phyloP scores from a whole-genome alignment of 2,329 filamentous ascomycete genomes.

The Teratosphaeria nubilosa region DNA sequence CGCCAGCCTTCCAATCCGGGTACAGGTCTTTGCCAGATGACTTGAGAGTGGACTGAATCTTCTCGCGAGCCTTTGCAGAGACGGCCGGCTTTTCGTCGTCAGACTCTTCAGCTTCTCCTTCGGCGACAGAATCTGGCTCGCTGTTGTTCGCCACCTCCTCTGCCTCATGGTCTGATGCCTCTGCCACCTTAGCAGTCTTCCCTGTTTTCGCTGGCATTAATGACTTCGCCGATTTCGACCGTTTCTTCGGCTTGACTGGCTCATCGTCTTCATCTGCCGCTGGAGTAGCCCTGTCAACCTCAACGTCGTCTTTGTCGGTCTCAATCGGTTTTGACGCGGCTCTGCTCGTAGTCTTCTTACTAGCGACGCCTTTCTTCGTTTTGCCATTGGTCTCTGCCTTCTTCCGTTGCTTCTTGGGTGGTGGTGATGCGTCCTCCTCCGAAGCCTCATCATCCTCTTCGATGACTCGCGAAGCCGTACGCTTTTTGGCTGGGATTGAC shows the following conservation, averaged over 20 bases:
- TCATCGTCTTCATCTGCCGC: slow-evolving; percentile 4
- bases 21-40: slow-evolving; percentile 66
- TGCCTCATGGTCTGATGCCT: slow-evolving; percentile 6
- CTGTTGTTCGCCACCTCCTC: slow-evolving; percentile 2
- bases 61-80: slow-evolving; percentile 65
- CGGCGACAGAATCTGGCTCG: slow-evolving; percentile 9
- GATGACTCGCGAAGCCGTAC: slow-evolving; percentile 12
- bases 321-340: neutral
- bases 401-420: slow-evolving; percentile 26
- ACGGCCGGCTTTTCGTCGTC: slow-evolving; percentile 57
- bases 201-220: neutral
- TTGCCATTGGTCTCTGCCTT: slow-evolving; percentile 12
- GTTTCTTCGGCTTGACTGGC: slow-evolving; percentile 4
- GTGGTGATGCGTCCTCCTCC: slow-evolving; percentile 23
- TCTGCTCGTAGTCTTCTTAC: slow-evolving; percentile 6
- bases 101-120: slow-evolving; percentile 39
- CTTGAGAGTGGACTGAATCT: slow-evolving; percentile 67
- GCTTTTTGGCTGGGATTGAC: slow-evolving; percentile 18
- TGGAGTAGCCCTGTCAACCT: neutral
- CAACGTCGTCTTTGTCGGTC: neutral
- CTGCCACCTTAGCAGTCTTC: slow-evolving; percentile 3
- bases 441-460: slow-evolving; percentile 15
- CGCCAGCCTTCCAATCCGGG: slow-evolving; percentile 84
- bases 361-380: slow-evolving; percentile 17
- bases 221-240: slow-evolving; percentile 4